Evolutionary conservation across 2,329 filamentous ascomycete species (phyloP), one percentile per base, ranked within the genome.

Genomic region (Metarhizium brunneum): DNA sequence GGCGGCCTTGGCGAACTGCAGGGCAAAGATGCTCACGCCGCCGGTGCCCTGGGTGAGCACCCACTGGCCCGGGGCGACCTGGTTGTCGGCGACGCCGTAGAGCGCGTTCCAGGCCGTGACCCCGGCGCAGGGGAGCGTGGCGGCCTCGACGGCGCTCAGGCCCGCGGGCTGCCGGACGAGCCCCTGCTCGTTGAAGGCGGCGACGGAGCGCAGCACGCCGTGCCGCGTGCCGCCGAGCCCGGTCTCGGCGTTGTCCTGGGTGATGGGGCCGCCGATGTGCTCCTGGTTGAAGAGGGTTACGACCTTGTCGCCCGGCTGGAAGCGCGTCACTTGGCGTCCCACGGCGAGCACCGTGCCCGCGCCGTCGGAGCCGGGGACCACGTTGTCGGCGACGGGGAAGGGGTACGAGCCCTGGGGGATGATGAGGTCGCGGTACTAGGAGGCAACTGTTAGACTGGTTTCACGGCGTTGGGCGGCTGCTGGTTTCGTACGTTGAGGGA

Each of bases 11-110:
- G 76, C 77, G 59, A 79, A 77, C 69, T 78, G 85, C n/a, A 87
- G 67, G 81, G 25, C 25, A 25, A 25, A 25, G 25, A 25, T 25
- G 25, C 25, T 25, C 7, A 88, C 85, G 56, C 85, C 85, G 20
- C 86, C 85, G 0, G 84, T 88, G n/a, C 85, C 86, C 68, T 88
- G 83, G 1, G 84, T 84, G 38, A 89, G 74, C 3, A 89, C 83
- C 62, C 68, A 75, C 58, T 80, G 69, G 4, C 83, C 83, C 0
- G 81, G 77, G 63, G 75, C 73, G 56, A 86, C 59, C 50, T 64
- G 64, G 57, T 68, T 65, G 29, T 73, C 71, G 60, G 69, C 68
- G 35, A 83, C 63, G 2, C 84, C 84, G 61, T 81, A 85, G 13
- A 87, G 72, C 2, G 81, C 80, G 64, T 86, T 86, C 84, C 84